phyloP scores from a whole-genome alignment of 306 rosid species.

The Lathyrus sativus region DNA sequence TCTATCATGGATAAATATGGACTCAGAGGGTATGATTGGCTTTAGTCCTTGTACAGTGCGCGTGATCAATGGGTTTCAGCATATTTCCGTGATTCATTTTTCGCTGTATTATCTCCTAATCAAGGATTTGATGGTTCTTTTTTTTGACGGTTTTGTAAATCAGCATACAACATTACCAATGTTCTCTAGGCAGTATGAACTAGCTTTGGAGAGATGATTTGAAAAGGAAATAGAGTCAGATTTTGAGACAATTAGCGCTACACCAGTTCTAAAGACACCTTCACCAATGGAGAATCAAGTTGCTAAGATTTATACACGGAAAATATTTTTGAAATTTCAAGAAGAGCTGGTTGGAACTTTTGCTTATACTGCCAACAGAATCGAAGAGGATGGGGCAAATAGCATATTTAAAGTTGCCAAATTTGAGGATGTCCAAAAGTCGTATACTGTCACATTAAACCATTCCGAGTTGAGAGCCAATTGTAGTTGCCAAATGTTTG shows the following conservation, averaged over 20 bases:
- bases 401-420: too few species aligned
- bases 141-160: constrained; percentile 83
- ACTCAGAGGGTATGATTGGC: constrained; percentile 78
- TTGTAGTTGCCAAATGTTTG: too few species aligned
- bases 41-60: constrained; percentile 64
- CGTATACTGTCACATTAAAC: too few species aligned
- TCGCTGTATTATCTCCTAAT: constrained; percentile 67
- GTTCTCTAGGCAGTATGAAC: constrained; percentile 93
- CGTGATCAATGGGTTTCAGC: constrained; percentile 92
- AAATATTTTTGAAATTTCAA: constrained; percentile 81
- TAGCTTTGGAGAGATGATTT: constrained; percentile 78
- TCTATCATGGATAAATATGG: constrained; percentile 77
- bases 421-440: too few species aligned
- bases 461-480: too few species aligned
- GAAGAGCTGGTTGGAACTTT: too few species aligned
- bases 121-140: constrained; percentile 70
- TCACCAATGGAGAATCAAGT: constrained; percentile 99
- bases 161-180: constrained; percentile 87
- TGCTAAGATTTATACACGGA: constrained; percentile 83
- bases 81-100: constrained; percentile 83
- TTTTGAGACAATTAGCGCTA: constrained; percentile 75
- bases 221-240: constrained; percentile 88
- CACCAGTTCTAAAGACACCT: constrained; percentile 84
- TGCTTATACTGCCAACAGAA: too few species aligned
- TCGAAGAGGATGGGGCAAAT: too few species aligned